Conservation (phyloP, 164 flowering plant species). For the Vitis rotundifolia region DNA sequence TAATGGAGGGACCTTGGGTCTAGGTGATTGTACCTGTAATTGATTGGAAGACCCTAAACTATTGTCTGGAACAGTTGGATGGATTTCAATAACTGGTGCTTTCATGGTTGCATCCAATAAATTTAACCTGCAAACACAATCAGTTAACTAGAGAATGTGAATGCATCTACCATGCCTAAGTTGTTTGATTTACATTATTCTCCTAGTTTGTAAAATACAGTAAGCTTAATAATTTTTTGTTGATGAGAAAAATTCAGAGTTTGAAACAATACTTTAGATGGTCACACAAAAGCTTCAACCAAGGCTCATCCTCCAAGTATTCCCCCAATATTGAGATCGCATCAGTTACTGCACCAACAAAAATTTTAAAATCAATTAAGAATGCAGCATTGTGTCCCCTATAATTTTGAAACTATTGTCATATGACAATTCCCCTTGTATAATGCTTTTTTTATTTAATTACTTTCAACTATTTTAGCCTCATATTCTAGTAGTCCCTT, state of each 20-base stretch:
- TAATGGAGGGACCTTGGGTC: no score
- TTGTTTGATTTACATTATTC: not conserved
- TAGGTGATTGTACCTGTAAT: conserved; percentile 32
- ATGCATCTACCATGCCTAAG: not conserved
- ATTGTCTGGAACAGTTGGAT: conserved; percentile 23
- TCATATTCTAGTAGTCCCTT: no score
- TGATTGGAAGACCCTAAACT: conserved; percentile 26
- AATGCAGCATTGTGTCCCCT: not conserved
- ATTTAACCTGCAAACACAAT: conserved; percentile 46
- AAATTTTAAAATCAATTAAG: not conserved
- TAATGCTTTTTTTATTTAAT: no score
- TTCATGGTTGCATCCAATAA: conserved; percentile 32
- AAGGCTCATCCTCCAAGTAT: conserved; percentile 80
- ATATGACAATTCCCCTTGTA: no score
- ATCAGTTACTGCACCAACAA: conserved; percentile 54
- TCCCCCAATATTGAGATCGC: conserved; percentile 76
- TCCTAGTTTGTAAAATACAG: not conserved
- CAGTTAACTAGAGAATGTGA: not conserved
- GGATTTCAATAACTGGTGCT: conserved; percentile 19
- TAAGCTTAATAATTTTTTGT: not conserved
- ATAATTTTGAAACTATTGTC: no score
- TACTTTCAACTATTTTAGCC: no score
- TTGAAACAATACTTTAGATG: conserved; percentile 49
- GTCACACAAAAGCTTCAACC: conserved; percentile 71
- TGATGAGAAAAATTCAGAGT: not conserved